These are phyloP conservation scores for Sclerotinia minor DNA, from an alignment of 2,329 filamentous ascomycete species.

Conservation along the genomic window DNA sequence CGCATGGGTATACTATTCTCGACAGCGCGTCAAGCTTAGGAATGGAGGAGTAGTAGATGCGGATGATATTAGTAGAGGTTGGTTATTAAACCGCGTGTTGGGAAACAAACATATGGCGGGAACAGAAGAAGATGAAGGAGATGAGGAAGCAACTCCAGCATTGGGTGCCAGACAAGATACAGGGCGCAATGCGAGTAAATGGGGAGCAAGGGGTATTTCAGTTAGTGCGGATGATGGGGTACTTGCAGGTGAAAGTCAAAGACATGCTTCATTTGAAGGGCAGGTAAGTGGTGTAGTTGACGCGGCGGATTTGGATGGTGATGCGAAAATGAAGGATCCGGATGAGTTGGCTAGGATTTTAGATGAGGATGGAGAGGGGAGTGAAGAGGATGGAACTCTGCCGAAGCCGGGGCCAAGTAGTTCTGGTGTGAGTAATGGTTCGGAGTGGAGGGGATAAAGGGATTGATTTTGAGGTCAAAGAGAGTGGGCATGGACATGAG, in stretches of 20 bases:
- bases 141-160: constrained; percentile 34
- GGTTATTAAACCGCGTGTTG: constrained; percentile 77
- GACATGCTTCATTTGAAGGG: constrained; percentile 42
- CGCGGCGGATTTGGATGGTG: constrained; percentile 53
- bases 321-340: constrained; percentile 66
- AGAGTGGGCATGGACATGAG: background rate
- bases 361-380: constrained; percentile 54
- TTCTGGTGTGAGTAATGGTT: constrained; percentile 17
- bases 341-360: constrained; percentile 63
- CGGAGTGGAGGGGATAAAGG: constrained; percentile 20
- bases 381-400: constrained; percentile 26
- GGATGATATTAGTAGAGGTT: constrained; percentile 82
- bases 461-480: background rate
- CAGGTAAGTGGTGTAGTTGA: constrained; percentile 50
- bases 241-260: constrained; percentile 51
- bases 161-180: constrained; percentile 21
- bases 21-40: constrained; percentile 90
- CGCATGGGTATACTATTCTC: constrained; percentile 93
- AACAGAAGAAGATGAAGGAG: constrained; percentile 34
- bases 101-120: constrained; percentile 62
- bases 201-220: constrained; percentile 65
- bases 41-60: constrained; percentile 85
- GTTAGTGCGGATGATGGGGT: constrained; percentile 65
- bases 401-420: background rate
- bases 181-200: constrained; percentile 42